Percentiles rank a stretch among this genome's conserved stretches.
Conservation (phyloP, 2,329 filamentous ascomycete species). For the Penicillium sp. region DNA sequence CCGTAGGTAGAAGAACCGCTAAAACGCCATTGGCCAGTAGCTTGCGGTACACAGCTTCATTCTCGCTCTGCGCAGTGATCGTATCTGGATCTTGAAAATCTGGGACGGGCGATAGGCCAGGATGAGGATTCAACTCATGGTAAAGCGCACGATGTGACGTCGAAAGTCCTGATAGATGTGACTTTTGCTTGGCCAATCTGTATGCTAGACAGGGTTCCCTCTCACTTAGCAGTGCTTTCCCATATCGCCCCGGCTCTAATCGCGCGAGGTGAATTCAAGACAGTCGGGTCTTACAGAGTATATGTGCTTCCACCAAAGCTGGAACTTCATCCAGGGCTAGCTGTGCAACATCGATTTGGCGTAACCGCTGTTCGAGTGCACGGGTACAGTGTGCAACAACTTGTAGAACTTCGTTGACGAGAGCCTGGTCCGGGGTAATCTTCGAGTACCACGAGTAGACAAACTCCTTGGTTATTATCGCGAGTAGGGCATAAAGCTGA, state of each 20-base stretch:
- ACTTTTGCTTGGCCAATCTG: conserved; percentile 60
- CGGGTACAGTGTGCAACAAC: conserved; percentile 89
- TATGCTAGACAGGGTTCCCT: conserved; percentile 55
- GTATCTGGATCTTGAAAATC: conserved; percentile 49
- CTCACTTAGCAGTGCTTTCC: conserved; percentile 19
- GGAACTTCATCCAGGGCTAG: conserved; percentile 85
- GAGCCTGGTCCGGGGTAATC: conserved; percentile 84
- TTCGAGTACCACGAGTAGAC: conserved; percentile 89
- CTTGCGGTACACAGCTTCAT: conserved; percentile 80
- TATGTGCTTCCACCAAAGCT: conserved; percentile 71
- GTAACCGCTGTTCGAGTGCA: conserved; percentile 77
- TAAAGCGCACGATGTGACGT: conserved; percentile 66
- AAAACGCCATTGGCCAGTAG: conserved; percentile 78
- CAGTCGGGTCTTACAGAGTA: conserved; percentile 58
- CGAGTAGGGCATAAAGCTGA: conserved; percentile 86
- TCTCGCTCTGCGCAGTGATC: conserved; percentile 61
- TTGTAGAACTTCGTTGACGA: conserved; percentile 81
- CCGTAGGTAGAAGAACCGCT: conserved; percentile 79
- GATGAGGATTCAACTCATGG: conserved; percentile 76
- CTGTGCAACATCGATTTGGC: conserved; percentile 75
- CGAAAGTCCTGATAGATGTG: conserved; percentile 56
- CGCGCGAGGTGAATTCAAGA: conserved; percentile 1
- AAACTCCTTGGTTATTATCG: conserved; percentile 83
- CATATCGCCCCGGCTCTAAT: background rate
- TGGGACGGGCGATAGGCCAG: conserved; percentile 73